Evolutionary conservation across 495 filamentous ascomycete genomes (phyloP).

Genomic region (Immersiella caudata): DNA sequence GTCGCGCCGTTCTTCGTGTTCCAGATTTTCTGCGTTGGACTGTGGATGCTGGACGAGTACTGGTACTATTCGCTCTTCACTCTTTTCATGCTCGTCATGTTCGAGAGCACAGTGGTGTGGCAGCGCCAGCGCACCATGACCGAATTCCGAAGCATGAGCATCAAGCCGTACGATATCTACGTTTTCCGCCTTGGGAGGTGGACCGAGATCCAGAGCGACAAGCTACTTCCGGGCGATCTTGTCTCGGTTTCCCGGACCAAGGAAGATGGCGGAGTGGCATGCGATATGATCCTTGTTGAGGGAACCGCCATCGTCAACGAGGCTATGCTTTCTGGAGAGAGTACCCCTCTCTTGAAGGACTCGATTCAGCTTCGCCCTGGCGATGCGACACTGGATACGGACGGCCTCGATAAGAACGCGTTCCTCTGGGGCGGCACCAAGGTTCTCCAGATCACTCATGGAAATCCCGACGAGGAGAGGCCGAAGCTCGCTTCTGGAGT

Average conservation of each 20-base stretch:
- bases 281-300: slow-evolving; percentile 93
- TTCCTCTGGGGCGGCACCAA: slow-evolving; percentile 98
- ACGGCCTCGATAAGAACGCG: slow-evolving; percentile 93
- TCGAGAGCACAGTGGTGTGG: slow-evolving; percentile 99
- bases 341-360: slow-evolving; percentile 94
- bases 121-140: slow-evolving; percentile 95
- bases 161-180: slow-evolving; percentile 94
- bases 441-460: slow-evolving; percentile 91
- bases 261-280: slow-evolving; percentile 95
- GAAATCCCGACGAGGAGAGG: slow-evolving; percentile 70
- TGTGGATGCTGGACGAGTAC: slow-evolving; percentile 99
- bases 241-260: slow-evolving; percentile 94
- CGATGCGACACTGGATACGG: slow-evolving; percentile 82
- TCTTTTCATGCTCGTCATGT: slow-evolving; percentile 94
- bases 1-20: slow-evolving; percentile 99
- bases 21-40: slow-evolving; percentile 96
- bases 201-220: slow-evolving; percentile 88
- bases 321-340: slow-evolving; percentile 98
- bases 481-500: slow-evolving; percentile 73
- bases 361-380: slow-evolving; percentile 89
- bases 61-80: slow-evolving; percentile 99
- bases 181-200: slow-evolving; percentile 85
- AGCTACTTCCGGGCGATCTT: slow-evolving; percentile 92
- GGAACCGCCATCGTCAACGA: slow-evolving; percentile 98
- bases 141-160: slow-evolving; percentile 99